Base-by-base conservation (phyloP, 2,329 filamentous ascomycete genomes). In the Ophiocordyceps camponoti-saundersi region DNA sequence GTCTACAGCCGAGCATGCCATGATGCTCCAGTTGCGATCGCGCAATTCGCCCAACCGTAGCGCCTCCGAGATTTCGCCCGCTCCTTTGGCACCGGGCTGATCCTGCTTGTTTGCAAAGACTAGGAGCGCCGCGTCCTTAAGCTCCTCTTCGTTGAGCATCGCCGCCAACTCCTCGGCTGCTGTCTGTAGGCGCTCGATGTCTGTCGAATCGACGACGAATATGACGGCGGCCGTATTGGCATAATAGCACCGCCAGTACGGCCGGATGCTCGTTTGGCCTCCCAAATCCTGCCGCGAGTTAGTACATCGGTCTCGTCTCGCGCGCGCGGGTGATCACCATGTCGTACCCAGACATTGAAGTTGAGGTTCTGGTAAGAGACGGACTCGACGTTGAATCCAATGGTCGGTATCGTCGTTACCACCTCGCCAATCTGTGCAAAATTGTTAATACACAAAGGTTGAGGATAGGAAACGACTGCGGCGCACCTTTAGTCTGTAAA, bases 81-180 rank as follows among this genome's bases (percentile, higher is more conserved):
- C 92, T 2, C 90, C 92, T 68, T 95, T 94, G 44, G 92, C 90
- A 18, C 92, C 92, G 2, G 90, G 90, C 65, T 96, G 88, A 67
- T 98, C 92, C 65, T 98, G 92, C 71, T 98, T 98, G 70, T 98
- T 98, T 58, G 92, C 92, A 65, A 96, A 98, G 12, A 98, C 92
- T 47, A 98, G 69, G 47, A 98, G 70, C 21, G 88, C 81, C 13
- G 92, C 90, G 59, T 96, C 92, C 61, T 87, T 85, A 47, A 98
- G 75, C 66, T 98, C 90, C 53, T 96, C 92, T 67, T 98, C 92
- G 60, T 93, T 93, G 52, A 98, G 68, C 92, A 98, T 98, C 16
- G 89, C 86, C 48, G 82, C 77, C 48, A 98, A 70, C 67, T 98
- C 92, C 61, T 96, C 92, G 3, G 87, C 81, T 3, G 92, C 92